These are phyloP conservation scores for Pyricularia pennisetigena DNA, from an alignment of 2,329 filamentous ascomycete species.

Conservation along the genomic window DNA sequence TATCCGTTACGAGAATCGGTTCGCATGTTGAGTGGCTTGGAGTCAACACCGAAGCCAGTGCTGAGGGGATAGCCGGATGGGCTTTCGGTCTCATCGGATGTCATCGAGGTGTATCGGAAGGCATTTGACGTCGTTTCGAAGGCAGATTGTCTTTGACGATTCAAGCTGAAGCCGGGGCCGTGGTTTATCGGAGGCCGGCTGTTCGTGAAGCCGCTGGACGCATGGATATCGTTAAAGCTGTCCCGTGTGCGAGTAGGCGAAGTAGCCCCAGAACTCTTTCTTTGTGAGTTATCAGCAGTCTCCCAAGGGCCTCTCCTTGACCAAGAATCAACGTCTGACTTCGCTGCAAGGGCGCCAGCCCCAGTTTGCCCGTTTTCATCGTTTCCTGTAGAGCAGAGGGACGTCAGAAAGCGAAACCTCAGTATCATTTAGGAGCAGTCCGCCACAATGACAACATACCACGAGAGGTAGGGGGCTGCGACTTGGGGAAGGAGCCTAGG, in stretches of 20 bases:
- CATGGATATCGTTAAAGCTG: slow-evolving; percentile 29
- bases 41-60: not conserved
- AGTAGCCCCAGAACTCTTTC: slow-evolving; percentile 39
- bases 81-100: not conserved
- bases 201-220: slow-evolving; percentile 33
- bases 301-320: slow-evolving; percentile 47
- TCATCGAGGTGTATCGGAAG: not conserved
- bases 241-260: slow-evolving; percentile 50
- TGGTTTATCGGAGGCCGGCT: slow-evolving; percentile 36
- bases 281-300: slow-evolving; percentile 32
- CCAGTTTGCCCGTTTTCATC: slow-evolving; percentile 50
- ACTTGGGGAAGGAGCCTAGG: slow-evolving; percentile 31
- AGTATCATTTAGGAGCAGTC: not conserved
- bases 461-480: slow-evolving; percentile 33
- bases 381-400: slow-evolving; percentile 17
- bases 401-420: slow-evolving; percentile 11
- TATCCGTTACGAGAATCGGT: not conserved
- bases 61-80: not conserved
- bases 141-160: not conserved
- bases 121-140: not conserved
- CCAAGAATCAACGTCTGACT: slow-evolving; percentile 61
- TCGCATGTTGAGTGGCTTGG: not conserved
- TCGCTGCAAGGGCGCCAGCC: slow-evolving; percentile 57
- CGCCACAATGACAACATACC: slow-evolving; percentile 28
- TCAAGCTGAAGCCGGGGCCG: slow-evolving; percentile 13